Percentiles rank a stretch among this genome's conserved stretches.
Conservation (phyloP, 2,329 filamentous ascomycete species). For the Colletotrichum noveboracense region DNA sequence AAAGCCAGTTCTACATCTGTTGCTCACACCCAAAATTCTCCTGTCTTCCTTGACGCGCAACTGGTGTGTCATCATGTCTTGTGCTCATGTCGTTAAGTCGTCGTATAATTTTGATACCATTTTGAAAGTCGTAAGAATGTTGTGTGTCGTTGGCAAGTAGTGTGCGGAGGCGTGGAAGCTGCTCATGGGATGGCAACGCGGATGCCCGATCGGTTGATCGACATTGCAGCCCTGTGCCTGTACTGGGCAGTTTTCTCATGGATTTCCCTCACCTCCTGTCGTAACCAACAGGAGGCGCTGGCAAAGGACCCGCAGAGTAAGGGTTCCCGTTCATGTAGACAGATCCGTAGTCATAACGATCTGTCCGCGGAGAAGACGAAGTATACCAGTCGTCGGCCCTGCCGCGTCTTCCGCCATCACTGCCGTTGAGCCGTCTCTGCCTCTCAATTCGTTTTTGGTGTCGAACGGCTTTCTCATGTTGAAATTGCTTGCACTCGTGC, state of each 20-base stretch:
- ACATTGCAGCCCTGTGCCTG: neutral
- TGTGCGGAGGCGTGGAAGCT: neutral
- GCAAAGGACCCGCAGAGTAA: conserved; percentile 45
- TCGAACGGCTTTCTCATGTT: conserved; percentile 52
- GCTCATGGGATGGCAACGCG: neutral
- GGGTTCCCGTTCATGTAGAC: conserved; percentile 54
- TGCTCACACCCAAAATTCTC: neutral
- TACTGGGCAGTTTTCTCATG: neutral
- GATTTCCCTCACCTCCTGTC: conserved; percentile 37
- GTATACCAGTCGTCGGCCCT: conserved; percentile 51
- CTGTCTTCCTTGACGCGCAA: neutral
- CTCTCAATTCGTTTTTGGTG: conserved; percentile 52
- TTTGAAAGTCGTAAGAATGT: neutral
- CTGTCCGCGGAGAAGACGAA: conserved; percentile 41
- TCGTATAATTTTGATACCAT: neutral
- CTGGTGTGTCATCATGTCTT: neutral
- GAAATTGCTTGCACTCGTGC: conserved; percentile 54
- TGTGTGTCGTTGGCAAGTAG: neutral
- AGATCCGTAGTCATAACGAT: conserved; percentile 44
- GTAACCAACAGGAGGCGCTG: conserved; percentile 44
- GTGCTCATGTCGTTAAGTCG: neutral
- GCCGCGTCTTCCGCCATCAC: conserved; percentile 37
- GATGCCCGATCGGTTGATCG: neutral
- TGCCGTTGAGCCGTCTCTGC: conserved; percentile 31
- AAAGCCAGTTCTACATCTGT: neutral